Evolutionary conservation across 495 filamentous ascomycete genomes (phyloP).

Genomic region (Darksidea phi): DNA sequence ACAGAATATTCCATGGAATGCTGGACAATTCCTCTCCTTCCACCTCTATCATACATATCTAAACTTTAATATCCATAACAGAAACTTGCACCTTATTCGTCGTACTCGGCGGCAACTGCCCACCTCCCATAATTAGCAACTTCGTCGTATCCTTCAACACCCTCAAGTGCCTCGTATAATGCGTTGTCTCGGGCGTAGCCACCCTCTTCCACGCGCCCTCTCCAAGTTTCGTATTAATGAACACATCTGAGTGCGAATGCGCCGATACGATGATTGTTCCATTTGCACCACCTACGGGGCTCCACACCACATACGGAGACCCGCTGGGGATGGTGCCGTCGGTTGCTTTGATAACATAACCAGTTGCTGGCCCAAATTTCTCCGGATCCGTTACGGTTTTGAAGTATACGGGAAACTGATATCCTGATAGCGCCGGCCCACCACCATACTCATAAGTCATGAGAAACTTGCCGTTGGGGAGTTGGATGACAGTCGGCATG

Average conservation of each 20-base stretch:
- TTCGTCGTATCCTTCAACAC: constrained; percentile 39
- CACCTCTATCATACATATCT: too few species aligned
- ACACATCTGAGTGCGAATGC: constrained; percentile 53
- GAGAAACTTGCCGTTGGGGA: constrained; percentile 62
- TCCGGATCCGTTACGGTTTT: constrained; percentile 54
- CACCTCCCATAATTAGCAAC: constrained; percentile 49
- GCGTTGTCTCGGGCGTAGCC: constrained; percentile 47
- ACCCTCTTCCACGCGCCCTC: constrained; percentile 57
- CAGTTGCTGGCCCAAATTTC: constrained; percentile 49
- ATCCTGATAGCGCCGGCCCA: constrained; percentile 46
- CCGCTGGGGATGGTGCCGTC: constrained; percentile 54
- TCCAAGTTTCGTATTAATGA: constrained; percentile 58
- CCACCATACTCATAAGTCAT: constrained; percentile 65
- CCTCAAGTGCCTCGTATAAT: constrained; percentile 54
- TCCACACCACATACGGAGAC: constrained; percentile 44
- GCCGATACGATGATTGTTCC: constrained; percentile 53
- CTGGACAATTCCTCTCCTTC: too few species aligned
- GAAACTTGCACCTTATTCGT: constrained; percentile 48
- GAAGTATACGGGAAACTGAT: constrained; percentile 59
- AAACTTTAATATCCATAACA: constrained; percentile 39
- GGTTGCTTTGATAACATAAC: constrained; percentile 47
- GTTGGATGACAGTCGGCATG: constrained; percentile 61
- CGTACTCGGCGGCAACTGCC: constrained; percentile 45
- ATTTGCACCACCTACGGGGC: constrained; percentile 36
- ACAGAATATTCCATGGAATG: neutral